A percentile compares a stretch with the other conserved stretches of the same genome.
Conservation (phyloP, 805 yeast species). For the Monosporozyma unispora region DNA sequence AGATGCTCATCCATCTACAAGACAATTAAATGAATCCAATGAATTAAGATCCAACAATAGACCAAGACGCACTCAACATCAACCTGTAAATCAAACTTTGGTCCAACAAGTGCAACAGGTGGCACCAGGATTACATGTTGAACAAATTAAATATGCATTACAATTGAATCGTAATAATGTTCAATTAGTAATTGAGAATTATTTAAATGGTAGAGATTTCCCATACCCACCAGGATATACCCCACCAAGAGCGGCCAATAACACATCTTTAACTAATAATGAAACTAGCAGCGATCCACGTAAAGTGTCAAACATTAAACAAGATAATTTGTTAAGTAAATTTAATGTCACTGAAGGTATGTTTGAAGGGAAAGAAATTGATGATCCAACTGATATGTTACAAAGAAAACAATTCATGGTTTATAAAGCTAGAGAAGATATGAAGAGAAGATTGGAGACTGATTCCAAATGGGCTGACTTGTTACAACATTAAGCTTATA, state of each 20-base stretch:
- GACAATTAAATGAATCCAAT: constrained; percentile 1
- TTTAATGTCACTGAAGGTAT: constrained; percentile 20
- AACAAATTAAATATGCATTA: constrained; percentile 66
- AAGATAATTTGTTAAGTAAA: constrained; percentile 25
- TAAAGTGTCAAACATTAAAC: constrained; percentile 23
- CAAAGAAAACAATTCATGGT: constrained; percentile 38
- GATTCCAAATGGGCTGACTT: constrained; percentile 9
- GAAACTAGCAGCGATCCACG: constrained; percentile 20
- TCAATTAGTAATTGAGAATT: constrained; percentile 66
- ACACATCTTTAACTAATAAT: not conserved
- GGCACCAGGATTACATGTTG: constrained; percentile 63
- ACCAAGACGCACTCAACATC: constrained; percentile 6
- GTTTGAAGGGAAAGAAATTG: constrained; percentile 4
- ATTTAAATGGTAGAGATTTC: constrained; percentile 50
- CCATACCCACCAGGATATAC: constrained; percentile 45
- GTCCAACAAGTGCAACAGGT: constrained; percentile 50
- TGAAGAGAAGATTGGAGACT: constrained; percentile 29
- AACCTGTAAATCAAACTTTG: not conserved
- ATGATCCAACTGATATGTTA: constrained; percentile 17
- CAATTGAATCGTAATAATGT: constrained; percentile 63
- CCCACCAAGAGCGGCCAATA: constrained; percentile 3
- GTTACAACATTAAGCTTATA: not conserved
- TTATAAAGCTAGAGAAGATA: constrained; percentile 41
- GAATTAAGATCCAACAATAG: constrained; percentile 1
- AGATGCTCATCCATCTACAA: constrained; percentile 38